These are phyloP conservation scores for Podaxis pistillaris DNA, from an alignment of 768 basidiomycete genomes.

Conservation along the genomic window DNA sequence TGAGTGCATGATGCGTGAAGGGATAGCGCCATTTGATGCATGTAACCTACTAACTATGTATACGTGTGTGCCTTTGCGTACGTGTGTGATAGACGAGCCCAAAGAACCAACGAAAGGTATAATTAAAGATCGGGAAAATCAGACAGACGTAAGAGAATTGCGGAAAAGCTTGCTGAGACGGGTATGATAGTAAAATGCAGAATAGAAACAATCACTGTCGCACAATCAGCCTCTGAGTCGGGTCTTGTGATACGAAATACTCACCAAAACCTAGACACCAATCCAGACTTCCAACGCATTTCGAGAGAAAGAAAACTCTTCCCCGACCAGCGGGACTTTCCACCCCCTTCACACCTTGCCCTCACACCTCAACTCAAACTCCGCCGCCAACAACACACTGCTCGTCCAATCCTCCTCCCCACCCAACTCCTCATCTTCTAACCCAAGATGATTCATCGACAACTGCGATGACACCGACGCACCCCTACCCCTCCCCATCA, in stretches of 20 bases:
- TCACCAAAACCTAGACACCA: neutral
- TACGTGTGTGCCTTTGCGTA: neutral
- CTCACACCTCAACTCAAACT: slow-evolving; percentile 21
- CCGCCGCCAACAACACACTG: slow-evolving; percentile 72
- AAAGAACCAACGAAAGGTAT: slow-evolving; percentile 1
- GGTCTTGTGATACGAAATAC: neutral
- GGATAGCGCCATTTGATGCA: slow-evolving; percentile 2
- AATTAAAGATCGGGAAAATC: neutral
- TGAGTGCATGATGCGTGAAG: neutral
- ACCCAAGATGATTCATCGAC: slow-evolving; percentile 47
- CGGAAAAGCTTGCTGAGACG: neutral
- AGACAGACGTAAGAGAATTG: neutral
- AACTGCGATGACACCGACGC: slow-evolving; percentile 29
- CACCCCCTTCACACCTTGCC: neutral
- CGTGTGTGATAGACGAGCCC: neutral
- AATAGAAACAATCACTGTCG: neutral
- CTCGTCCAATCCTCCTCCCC: slow-evolving; percentile 68
- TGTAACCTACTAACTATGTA: slow-evolving; percentile 6
- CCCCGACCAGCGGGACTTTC: neutral
- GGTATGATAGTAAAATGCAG: slow-evolving; percentile 3
- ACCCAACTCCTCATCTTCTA: slow-evolving; percentile 44
- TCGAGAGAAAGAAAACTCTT: neutral
- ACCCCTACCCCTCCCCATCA: slow-evolving; percentile 19
- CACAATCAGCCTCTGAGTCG: neutral
- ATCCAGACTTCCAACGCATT: neutral